phyloP scores from a whole-genome alignment of 257 asterid species.

The Forsythia suspensa region DNA sequence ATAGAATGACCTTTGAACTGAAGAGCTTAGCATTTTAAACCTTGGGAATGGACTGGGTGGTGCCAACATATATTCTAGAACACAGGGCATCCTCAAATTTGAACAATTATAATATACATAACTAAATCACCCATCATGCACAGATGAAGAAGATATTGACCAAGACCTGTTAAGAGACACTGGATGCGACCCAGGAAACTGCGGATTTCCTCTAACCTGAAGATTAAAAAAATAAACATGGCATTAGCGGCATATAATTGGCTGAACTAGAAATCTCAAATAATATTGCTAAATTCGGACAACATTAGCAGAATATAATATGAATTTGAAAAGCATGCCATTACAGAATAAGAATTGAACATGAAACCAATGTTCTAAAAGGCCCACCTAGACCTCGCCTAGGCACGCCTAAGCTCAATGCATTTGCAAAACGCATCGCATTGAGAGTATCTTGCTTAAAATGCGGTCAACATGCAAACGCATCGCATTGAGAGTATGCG shows the following conservation, averaged over 20 bases:
- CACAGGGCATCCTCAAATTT: not conserved
- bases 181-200: constrained; percentile 98
- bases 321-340: not conserved
- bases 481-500: no score
- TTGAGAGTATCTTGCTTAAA: no score
- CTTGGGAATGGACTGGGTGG: not conserved
- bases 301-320: no score
- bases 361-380: not conserved
- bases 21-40: not conserved
- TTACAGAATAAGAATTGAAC: not conserved
- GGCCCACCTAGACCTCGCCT: no score
- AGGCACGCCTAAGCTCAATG: no score
- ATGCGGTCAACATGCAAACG: no score
- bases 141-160: constrained; percentile 21
- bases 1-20: not conserved
- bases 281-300: not conserved
- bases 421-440: no score
- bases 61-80: not conserved
- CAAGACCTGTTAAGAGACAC: constrained; percentile 88
- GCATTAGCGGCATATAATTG: constrained; percentile 17
- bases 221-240: constrained; percentile 19
- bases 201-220: constrained; percentile 68
- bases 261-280: not conserved
- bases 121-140: constrained; percentile 3
- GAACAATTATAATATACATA: constrained; percentile 13